Percentiles rank a stretch among this genome's conserved stretches.
These are phyloP conservation scores for Ruellia speciosa DNA, from an alignment of 305 asterid genomes.

Conservation along the genomic window DNA sequence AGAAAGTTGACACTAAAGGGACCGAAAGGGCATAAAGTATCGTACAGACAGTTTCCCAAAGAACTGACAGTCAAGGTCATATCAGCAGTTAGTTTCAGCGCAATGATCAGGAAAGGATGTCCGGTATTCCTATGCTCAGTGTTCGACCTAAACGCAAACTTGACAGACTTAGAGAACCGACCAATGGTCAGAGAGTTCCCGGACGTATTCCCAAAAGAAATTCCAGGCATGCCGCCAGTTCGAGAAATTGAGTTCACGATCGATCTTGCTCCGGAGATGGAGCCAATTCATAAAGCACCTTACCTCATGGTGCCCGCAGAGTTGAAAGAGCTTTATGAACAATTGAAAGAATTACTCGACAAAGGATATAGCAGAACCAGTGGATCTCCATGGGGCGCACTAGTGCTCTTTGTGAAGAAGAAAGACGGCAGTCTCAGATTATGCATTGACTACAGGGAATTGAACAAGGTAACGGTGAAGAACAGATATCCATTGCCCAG, in stretches of 20 bases:
- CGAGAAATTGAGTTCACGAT: background rate
- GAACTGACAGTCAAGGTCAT: too few relatives aligned
- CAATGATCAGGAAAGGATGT: too few relatives aligned
- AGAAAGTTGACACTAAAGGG: too few relatives aligned
- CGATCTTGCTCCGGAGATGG: background rate
- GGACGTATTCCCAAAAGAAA: conserved; percentile 2
- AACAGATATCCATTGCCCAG: background rate
- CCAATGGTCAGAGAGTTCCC: background rate
- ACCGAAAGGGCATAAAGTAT: too few relatives aligned
- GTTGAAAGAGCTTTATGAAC: background rate
- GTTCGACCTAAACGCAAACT: too few relatives aligned
- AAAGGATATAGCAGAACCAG: background rate
- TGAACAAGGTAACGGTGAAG: background rate
- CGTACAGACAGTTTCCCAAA: too few relatives aligned
- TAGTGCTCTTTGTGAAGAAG: background rate
- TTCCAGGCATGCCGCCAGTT: background rate
- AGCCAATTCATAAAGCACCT: background rate
- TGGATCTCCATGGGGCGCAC: background rate
- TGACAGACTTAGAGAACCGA: background rate
- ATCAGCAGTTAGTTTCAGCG: too few relatives aligned
- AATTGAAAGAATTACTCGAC: background rate
- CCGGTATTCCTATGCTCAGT: too few relatives aligned
- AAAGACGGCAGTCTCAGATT: background rate
- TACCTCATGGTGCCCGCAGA: background rate
- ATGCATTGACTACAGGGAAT: background rate